Evolutionary conservation across 345 rosid species (phyloP).

Genomic region (Angophora floribunda): DNA sequence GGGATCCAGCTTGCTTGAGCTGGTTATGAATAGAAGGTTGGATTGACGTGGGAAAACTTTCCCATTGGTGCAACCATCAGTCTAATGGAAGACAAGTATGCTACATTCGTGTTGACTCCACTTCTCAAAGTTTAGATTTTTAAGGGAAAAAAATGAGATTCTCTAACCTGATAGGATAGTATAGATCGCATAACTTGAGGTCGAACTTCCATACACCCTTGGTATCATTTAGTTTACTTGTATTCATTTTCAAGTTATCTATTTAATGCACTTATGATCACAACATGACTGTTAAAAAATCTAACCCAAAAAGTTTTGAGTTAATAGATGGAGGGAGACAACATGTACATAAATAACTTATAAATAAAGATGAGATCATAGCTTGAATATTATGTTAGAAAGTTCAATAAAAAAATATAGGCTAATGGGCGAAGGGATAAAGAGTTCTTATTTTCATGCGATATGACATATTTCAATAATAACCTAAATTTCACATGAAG

Average conservation of each 20-base stretch:
- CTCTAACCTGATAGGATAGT: background rate
- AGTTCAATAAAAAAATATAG: background rate
- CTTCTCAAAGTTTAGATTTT: background rate
- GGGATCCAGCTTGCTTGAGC: background rate
- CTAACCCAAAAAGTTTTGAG: background rate
- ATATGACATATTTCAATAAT: background rate
- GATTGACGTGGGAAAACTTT: background rate
- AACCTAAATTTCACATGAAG: background rate
- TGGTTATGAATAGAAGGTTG: background rate
- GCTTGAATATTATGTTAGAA: background rate
- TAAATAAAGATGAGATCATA: rapidly evolving
- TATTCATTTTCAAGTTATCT: background rate
- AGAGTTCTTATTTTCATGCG: background rate
- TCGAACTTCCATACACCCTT: background rate
- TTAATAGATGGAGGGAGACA: background rate
- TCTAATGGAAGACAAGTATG: background rate
- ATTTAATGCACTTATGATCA: background rate
- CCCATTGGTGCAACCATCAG: background rate
- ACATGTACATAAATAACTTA: background rate
- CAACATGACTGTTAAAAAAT: background rate
- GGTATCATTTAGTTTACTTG: background rate
- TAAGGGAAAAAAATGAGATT: background rate
- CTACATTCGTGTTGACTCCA: background rate
- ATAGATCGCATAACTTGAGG: background rate
- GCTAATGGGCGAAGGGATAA: background rate